These are phyloP conservation scores for Lichtheimia ramosa DNA, from an alignment of 371 early-diverging fungal genomes.

Conservation along the genomic window DNA sequence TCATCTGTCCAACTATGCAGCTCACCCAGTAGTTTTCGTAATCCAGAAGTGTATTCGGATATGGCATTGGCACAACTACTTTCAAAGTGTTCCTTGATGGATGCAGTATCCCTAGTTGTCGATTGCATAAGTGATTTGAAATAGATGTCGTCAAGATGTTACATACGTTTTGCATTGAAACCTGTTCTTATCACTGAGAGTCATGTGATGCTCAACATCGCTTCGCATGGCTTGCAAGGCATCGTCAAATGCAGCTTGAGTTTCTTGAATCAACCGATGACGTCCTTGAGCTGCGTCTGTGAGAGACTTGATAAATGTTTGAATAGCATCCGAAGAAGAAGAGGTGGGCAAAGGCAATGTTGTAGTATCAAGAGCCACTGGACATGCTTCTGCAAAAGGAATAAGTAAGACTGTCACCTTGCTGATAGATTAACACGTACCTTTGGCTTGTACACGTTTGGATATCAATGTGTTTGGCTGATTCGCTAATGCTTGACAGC, in stretches of 20 bases:
- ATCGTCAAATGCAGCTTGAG: slow-evolving; percentile 27
- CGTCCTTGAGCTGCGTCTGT: slow-evolving; percentile 27
- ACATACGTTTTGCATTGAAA: slow-evolving; percentile 29
- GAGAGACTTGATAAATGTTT: slow-evolving; percentile 23
- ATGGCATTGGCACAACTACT: slow-evolving; percentile 21
- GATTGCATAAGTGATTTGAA: not conserved
- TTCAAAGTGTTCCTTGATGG: slow-evolving; percentile 29
- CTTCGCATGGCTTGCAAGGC: slow-evolving; percentile 12
- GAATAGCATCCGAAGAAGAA: slow-evolving; percentile 26
- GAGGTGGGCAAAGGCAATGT: slow-evolving; percentile 23
- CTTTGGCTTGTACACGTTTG: slow-evolving; percentile 18
- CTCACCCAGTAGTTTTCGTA: slow-evolving; percentile 15
- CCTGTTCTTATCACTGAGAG: slow-evolving; percentile 11
- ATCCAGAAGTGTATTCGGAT: slow-evolving; percentile 11
- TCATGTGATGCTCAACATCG: slow-evolving; percentile 24
- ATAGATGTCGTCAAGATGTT: not conserved
- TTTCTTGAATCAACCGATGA: slow-evolving; percentile 14
- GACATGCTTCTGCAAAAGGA: slow-evolving; percentile 11
- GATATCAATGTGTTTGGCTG: slow-evolving; percentile 40
- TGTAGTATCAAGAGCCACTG: slow-evolving; percentile 14
- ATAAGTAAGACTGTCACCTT: slow-evolving; percentile 1
- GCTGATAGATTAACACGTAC: not conserved
- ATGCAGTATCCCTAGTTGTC: slow-evolving; percentile 22
- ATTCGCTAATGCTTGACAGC: slow-evolving; percentile 24
- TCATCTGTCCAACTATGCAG: slow-evolving; percentile 20